phyloP scores from a whole-genome alignment of 2,329 filamentous ascomycete genomes.

The Hansfordia pulvinata region DNA sequence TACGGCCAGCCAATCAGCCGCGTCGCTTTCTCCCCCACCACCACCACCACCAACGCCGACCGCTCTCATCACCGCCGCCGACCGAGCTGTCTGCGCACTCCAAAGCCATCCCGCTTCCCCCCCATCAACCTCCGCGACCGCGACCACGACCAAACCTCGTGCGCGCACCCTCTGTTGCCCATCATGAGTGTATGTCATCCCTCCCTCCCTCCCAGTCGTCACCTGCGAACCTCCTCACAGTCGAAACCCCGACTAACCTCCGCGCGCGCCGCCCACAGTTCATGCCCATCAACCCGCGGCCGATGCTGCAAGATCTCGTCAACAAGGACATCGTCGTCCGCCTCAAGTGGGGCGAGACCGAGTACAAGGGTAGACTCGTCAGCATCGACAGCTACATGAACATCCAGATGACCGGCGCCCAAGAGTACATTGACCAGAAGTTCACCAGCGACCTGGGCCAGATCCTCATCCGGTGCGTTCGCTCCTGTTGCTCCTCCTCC shows the following conservation, averaged over 20 bases:
- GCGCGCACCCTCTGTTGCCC: too few species aligned
- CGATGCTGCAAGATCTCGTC: constrained; percentile 90
- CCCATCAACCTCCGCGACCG: too few species aligned
- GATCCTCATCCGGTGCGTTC: constrained; percentile 70
- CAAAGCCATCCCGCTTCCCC: too few species aligned
- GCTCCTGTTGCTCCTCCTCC: not conserved
- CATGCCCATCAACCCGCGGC: constrained; percentile 90
- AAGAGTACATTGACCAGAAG: constrained; percentile 86
- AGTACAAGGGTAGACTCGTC: constrained; percentile 89
- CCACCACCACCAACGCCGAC: too few species aligned
- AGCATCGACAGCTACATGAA: constrained; percentile 99
- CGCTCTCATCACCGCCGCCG: too few species aligned
- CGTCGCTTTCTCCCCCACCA: too few species aligned
- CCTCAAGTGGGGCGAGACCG: constrained; percentile 95
- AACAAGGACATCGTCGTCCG: constrained; percentile 84
- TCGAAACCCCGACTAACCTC: too few species aligned
- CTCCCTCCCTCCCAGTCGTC: not conserved
- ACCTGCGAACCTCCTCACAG: not conserved
- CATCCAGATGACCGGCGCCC: constrained; percentile 78
- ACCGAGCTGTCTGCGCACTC: too few species aligned
- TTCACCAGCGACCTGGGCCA: constrained; percentile 75
- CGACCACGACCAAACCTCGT: constrained; percentile 1
- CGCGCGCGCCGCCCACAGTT: constrained; percentile 39
- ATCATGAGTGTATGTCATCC: constrained; percentile 19
- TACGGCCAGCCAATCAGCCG: too few species aligned